Evolutionary conservation across 2,329 filamentous ascomycete species (phyloP), one percentile per base, ranked within the genome.

Genomic region (Curvularia lunata): DNA sequence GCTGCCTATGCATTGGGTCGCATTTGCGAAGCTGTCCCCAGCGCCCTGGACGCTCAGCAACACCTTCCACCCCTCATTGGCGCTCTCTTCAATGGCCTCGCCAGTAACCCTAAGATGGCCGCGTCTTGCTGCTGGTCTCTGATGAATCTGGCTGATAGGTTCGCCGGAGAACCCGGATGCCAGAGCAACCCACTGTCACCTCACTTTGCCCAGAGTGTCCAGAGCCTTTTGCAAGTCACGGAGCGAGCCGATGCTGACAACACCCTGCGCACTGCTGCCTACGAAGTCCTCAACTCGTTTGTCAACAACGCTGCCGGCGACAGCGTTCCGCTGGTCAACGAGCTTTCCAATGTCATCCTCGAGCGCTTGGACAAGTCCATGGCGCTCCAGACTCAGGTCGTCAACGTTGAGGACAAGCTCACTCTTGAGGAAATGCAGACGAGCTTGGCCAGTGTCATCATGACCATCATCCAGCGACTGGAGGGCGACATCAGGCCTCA

Each of bases 61-160:
- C 92, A 97, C 75, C 85, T 99, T 5, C 90, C 92, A 63, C 87
- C 90, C 19, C 83, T 99, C 62, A 94, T 99, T 72, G 86, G 88
- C 55, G 91, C 93, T 40, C 86, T 99, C 9, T 99, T 99, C 82
- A 87, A 88, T 67, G 95, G 94, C 49, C 85, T 99, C 58, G 87
- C 91, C 58, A 94, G 91, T 80, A 95, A 90, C 76, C 90, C 92
- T 59, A 97, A 96, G 86, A 99, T 99, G 88, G 95, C 94, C 30
- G 88, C 92, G 54, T 99, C 95, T 28, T 98, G 95, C 87, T 99
- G 95, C 82, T 97, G 96, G 95, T 93, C 95, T 30, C 82, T 99
- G 66, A 98, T 99, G 91, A 99, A 98, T 80, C 82, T 99, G 74
- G 94, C 95, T 10, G 95, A 99, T 75, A 90, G 93, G 61, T 99